phyloP scores from a whole-genome alignment of 345 rosid species.

The Lumnitzera littorea region DNA sequence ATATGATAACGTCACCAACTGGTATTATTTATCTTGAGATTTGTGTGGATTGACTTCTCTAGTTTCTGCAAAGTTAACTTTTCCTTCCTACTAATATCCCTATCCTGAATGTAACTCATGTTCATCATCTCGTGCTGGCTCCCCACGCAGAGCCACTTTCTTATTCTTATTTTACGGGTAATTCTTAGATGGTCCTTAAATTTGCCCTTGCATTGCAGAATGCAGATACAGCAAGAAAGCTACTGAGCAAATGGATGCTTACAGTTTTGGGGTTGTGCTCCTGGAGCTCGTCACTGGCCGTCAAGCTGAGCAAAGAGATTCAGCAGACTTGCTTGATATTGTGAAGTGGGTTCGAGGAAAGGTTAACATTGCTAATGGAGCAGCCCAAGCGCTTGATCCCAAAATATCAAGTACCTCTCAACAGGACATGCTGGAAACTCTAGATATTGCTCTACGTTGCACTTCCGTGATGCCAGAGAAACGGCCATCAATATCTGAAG shows the following conservation, averaged over 20 bases:
- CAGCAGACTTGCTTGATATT: constrained; percentile 49
- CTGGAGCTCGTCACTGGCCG: constrained; percentile 77
- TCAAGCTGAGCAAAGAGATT: constrained; percentile 41
- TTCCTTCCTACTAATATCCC: no score
- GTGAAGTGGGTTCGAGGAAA: constrained; percentile 87
- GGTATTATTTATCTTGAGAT: no score
- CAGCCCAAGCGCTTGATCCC: constrained; percentile 60
- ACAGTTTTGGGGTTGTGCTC: constrained; percentile 82
- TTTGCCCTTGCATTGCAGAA: constrained; percentile 43
- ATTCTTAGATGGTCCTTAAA: no score
- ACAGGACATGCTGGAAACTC: constrained; percentile 58
- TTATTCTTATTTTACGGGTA: no score
- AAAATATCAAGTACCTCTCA: constrained; percentile 39
- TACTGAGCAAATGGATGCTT: constrained; percentile 77
- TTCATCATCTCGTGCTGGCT: no score
- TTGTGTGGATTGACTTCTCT: no score
- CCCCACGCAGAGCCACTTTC: no score
- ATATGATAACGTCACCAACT: no score
- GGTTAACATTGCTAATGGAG: constrained; percentile 75
- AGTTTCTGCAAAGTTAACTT: no score
- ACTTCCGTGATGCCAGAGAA: constrained; percentile 73
- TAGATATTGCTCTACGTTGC: constrained; percentile 69
- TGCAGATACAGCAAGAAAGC: constrained; percentile 64
- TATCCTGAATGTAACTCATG: no score
- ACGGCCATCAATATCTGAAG: constrained; percentile 69